phyloP scores from a whole-genome alignment of 306 rosid genomes.

The Potentilla sterilis region DNA sequence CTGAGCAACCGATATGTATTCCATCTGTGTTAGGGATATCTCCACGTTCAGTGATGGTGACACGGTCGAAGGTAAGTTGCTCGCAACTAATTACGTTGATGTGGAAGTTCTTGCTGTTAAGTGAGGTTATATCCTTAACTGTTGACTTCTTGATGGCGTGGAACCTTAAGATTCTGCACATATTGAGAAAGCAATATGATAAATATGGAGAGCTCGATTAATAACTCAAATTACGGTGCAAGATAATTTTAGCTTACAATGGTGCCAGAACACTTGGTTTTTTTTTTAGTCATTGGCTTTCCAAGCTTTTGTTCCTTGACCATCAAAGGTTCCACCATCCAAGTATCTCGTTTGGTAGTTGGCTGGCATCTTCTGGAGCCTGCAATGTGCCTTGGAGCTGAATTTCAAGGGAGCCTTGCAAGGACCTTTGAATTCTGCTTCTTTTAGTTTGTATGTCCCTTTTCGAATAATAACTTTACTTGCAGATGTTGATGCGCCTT shows the following conservation, averaged over 20 bases:
- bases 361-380: slow-evolving; percentile 23
- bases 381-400: slow-evolving; percentile 29
- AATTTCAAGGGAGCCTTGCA: slow-evolving; percentile 39
- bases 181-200: background rate
- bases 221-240: background rate
- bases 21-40: slow-evolving; percentile 36
- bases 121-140: background rate
- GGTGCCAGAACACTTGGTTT: slow-evolving; percentile 13
- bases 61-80: background rate
- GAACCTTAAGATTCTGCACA: slow-evolving; percentile 43
- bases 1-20: slow-evolving; percentile 46
- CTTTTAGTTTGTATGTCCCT: slow-evolving; percentile 16
- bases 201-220: background rate
- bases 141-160: background rate
- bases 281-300: slow-evolving; percentile 25
- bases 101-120: background rate
- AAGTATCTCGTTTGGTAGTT: slow-evolving; percentile 15
- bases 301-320: slow-evolving; percentile 42
- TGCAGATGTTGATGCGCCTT: slow-evolving; percentile 5
- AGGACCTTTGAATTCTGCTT: slow-evolving; percentile 27
- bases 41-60: background rate
- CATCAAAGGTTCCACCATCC: slow-evolving; percentile 52
- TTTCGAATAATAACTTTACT: slow-evolving; percentile 22
- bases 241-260: background rate
- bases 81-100: background rate